Percentiles rank a stretch among this genome's conserved stretches.
phyloP scores from a whole-genome alignment of 2,329 filamentous ascomycete species.

The Phialophora expanda region DNA sequence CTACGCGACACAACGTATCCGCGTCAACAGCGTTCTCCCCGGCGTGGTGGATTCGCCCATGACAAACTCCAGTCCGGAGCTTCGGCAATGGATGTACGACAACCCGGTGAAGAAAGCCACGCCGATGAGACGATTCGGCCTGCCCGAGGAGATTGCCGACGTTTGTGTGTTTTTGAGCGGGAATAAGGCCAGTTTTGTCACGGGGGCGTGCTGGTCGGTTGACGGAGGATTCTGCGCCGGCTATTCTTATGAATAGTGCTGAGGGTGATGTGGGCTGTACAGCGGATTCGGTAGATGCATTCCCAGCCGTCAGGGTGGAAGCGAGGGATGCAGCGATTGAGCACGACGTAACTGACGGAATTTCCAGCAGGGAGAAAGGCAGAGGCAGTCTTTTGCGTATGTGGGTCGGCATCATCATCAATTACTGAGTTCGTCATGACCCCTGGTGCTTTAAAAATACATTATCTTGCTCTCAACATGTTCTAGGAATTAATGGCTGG shows the following conservation, averaged over 20 bases:
- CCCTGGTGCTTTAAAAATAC: background rate
- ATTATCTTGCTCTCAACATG: background rate
- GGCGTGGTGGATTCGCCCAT: conserved; percentile 57
- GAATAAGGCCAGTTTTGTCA: conserved; percentile 28
- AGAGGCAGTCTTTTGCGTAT: background rate
- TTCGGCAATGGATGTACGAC: conserved; percentile 20
- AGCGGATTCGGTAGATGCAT: background rate
- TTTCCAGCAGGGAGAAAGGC: background rate
- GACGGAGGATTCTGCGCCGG: conserved; percentile 24
- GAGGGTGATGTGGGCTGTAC: background rate
- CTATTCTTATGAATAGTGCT: conserved; percentile 5
- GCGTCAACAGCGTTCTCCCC: conserved; percentile 49
- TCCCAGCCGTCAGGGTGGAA: background rate
- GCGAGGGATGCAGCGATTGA: background rate
- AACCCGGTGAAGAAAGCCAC: conserved; percentile 20
- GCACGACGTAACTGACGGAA: background rate
- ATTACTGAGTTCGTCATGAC: background rate
- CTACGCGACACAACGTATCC: conserved; percentile 43
- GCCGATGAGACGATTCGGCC: conserved; percentile 44
- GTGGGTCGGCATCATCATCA: background rate
- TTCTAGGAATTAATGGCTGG: background rate
- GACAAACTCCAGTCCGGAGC: conserved; percentile 40
- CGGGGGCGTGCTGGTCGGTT: conserved; percentile 24
- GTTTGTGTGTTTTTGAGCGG: conserved; percentile 51
- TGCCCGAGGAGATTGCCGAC: conserved; percentile 74